phyloP scores from a whole-genome alignment of 371 early-diverging fungal genomes.

The Mortierella sp. region DNA sequence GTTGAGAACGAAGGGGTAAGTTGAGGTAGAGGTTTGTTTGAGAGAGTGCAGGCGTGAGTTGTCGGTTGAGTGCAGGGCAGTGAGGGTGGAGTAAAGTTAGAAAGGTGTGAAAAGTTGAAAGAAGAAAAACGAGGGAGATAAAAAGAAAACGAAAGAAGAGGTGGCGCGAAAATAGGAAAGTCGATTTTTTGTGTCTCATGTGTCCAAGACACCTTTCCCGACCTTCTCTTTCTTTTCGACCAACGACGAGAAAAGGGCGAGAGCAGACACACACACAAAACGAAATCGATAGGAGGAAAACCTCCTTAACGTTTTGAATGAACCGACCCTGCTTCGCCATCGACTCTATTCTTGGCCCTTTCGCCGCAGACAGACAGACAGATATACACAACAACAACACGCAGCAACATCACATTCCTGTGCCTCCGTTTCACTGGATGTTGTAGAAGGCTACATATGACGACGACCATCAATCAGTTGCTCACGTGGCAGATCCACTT shows the following conservation, averaged over 20 bases:
- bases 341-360: not conserved
- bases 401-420: too few relatives aligned
- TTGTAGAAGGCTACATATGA: too few relatives aligned
- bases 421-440: too few relatives aligned
- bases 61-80: not conserved
- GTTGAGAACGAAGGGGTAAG: not conserved
- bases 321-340: slow-evolving; percentile 18
- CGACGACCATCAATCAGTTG: too few relatives aligned
- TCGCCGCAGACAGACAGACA: not conserved
- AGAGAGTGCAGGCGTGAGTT: too few relatives aligned
- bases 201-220: not conserved
- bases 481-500: too few relatives aligned
- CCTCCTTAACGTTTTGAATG: too few relatives aligned
- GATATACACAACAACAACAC: too few relatives aligned
- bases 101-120: not conserved
- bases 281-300: too few relatives aligned
- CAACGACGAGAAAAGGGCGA: not conserved
- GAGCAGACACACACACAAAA: not conserved
- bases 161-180: not conserved
- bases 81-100: not conserved
- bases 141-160: not conserved
- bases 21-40: not conserved
- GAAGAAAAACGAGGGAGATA: too few relatives aligned
- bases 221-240: not conserved
- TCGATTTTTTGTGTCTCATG: not conserved